Evolutionary conservation across 805 yeast genomes (phyloP).

Genomic region (Wickerhamiella siamensis): DNA sequence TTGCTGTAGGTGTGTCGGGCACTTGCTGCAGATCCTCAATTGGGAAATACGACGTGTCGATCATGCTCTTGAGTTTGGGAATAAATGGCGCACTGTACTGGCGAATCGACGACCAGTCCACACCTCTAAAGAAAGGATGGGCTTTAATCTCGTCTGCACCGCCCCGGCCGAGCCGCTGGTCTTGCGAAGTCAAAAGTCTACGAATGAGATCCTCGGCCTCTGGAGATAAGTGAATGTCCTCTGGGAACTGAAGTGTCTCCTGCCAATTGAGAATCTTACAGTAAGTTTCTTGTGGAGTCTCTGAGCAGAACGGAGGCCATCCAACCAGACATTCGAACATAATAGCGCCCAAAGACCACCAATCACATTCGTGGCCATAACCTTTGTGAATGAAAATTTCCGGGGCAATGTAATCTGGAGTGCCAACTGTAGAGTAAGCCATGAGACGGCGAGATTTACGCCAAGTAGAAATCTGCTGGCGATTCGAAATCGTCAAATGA

Average conservation of each 20-base stretch:
- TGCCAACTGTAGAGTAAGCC: slow-evolving; percentile 95
- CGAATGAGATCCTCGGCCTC: slow-evolving; percentile 81
- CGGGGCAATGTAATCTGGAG: slow-evolving; percentile 94
- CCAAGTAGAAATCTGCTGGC: slow-evolving; percentile 95
- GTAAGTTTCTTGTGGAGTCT: slow-evolving; percentile 87
- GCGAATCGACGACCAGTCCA: slow-evolving; percentile 81
- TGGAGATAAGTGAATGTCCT: slow-evolving; percentile 75
- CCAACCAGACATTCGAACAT: slow-evolving; percentile 95
- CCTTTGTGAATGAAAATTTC: slow-evolving; percentile 88
- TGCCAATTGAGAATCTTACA: slow-evolving; percentile 84
- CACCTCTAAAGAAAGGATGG: slow-evolving; percentile 92
- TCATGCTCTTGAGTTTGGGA: slow-evolving; percentile 78
- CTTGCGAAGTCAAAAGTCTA: slow-evolving; percentile 60
- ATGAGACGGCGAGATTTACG: slow-evolving; percentile 76
- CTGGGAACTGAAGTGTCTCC: slow-evolving; percentile 77
- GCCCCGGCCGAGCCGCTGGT: slow-evolving; percentile 73
- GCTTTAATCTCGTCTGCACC: slow-evolving; percentile 83
- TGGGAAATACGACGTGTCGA: slow-evolving; percentile 96
- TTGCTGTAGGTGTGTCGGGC: slow-evolving; percentile 71
- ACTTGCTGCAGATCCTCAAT: slow-evolving; percentile 91
- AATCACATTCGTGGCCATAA: slow-evolving; percentile 91
- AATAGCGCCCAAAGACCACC: slow-evolving; percentile 96
- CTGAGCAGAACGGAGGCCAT: slow-evolving; percentile 95
- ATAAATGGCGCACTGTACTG: slow-evolving; percentile 86
- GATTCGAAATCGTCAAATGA: slow-evolving; percentile 85